Conservation (phyloP, 495 filamentous ascomycete genomes). For the Hypoxylon perforatum region DNA sequence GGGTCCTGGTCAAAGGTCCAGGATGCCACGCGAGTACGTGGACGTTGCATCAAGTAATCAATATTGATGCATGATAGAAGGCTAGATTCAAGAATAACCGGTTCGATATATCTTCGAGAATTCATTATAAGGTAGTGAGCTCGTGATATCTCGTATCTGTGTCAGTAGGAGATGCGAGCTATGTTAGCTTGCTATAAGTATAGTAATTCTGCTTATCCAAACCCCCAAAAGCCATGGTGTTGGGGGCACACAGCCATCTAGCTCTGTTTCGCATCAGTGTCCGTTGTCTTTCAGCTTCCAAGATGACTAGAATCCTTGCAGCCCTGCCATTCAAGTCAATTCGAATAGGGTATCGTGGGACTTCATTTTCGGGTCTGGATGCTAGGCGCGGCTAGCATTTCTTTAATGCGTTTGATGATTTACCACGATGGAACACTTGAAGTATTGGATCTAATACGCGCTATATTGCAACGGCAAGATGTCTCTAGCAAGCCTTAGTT, state of each 20-base stretch:
- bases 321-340: too few species aligned
- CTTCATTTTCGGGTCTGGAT: neutral
- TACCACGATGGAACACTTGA: too few species aligned
- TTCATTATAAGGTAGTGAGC: neutral
- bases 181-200: too few species aligned
- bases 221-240: too few species aligned
- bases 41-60: neutral
- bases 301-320: neutral
- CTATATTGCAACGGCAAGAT: neutral
- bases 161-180: too few species aligned
- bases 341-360: neutral
- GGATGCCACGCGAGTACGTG: conserved; percentile 11
- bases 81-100: neutral
- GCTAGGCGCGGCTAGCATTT: neutral
- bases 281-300: neutral
- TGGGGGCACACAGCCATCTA: neutral
- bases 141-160: too few species aligned
- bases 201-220: too few species aligned
- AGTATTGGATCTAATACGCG: too few species aligned
- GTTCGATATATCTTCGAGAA: neutral
- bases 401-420: neutral
- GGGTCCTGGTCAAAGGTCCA: conserved; percentile 2
- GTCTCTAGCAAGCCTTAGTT: too few species aligned
- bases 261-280: neutral
- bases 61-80: conserved; percentile 1